Evolutionary conservation across 2,329 filamentous ascomycete genomes (phyloP), one percentile per base, ranked within the genome.

Genomic region (Ambrosiella beaveri): DNA sequence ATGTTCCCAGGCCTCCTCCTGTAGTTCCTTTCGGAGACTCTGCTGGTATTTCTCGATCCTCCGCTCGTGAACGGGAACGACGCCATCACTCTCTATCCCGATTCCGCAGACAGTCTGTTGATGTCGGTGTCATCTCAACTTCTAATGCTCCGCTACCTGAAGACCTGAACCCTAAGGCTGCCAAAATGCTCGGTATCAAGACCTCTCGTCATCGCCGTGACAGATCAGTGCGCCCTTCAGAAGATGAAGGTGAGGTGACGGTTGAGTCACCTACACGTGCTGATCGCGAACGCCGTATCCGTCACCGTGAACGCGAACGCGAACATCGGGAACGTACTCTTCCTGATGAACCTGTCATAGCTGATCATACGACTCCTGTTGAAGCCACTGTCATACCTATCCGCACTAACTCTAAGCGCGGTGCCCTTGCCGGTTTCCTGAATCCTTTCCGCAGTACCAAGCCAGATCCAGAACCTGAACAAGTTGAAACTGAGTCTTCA

Each of bases 21-120:
- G 81, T 76, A 65, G 79, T 80, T 11, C 80, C 84, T 1, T 56
- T 58, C 54, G 53, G 37, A 13, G 57, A 57, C 5, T 19, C 17
- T 8, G 51, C 27, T 35, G 81, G 80, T 12, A 73, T 86, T 57
- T 81, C 83, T 36, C 79, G 85, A 37, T 80, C 82, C 67, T 84
- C 87, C 9, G 80, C 77, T 37, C 58, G 54, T 27, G 57, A 59
- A 15, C 80, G 84, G 53, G 80, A 84, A 51, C 81, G 75, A 64
- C 80, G 81, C 44, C 71, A 76, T 35, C 77, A 76, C 62, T 70
- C 71, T 40, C 75, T 75, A 59, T 74, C 75, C 56, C 74, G 80
- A 57, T 84, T 86, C 57, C 79, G 85, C 58, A 82, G 84, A 41
- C 76, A 82, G 62, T 85, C 87, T 0, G 70, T 85, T 13, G 85